Conservation (phyloP, 768 basidiomycete species). For the Boletus subparvulus region DNA sequence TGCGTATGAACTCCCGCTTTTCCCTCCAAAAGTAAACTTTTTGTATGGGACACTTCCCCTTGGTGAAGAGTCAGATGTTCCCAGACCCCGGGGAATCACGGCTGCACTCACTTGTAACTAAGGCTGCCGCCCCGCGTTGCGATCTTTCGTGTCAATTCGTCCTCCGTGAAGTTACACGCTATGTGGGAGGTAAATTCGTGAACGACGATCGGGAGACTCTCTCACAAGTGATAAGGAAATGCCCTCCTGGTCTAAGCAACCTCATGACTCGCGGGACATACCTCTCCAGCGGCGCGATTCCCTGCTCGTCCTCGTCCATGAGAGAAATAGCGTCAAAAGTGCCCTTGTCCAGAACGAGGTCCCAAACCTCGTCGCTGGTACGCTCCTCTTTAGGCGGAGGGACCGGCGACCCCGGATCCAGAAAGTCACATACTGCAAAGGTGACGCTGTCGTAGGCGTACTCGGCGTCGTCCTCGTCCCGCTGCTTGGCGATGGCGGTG, state of each 20-base stretch:
- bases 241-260: slow-evolving; percentile 63
- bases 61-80: background rate
- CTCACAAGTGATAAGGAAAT: slow-evolving; percentile 81
- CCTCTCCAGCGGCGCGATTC: slow-evolving; percentile 48
- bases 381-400: slow-evolving; percentile 12
- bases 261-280: slow-evolving; percentile 60
- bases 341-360: slow-evolving; percentile 82
- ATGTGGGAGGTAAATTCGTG: background rate
- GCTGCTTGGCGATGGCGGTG: slow-evolving; percentile 49
- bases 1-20: slow-evolving; percentile 65
- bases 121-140: slow-evolving; percentile 47
- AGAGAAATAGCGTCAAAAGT: slow-evolving; percentile 85
- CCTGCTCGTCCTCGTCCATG: slow-evolving; percentile 55
- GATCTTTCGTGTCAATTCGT: slow-evolving; percentile 63
- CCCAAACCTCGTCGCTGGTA: slow-evolving; percentile 46
- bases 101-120: slow-evolving; percentile 56
- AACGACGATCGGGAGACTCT: background rate
- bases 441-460: slow-evolving; percentile 31
- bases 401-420: slow-evolving; percentile 49
- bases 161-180: slow-evolving; percentile 87
- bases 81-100: background rate
- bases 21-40: slow-evolving; percentile 77
- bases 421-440: slow-evolving; percentile 65
- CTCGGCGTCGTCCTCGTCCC: slow-evolving; percentile 15
- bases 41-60: slow-evolving; percentile 75